Base-by-base conservation (phyloP, 192 early-diverging fungal species). In the Coemansia sp. region DNA sequence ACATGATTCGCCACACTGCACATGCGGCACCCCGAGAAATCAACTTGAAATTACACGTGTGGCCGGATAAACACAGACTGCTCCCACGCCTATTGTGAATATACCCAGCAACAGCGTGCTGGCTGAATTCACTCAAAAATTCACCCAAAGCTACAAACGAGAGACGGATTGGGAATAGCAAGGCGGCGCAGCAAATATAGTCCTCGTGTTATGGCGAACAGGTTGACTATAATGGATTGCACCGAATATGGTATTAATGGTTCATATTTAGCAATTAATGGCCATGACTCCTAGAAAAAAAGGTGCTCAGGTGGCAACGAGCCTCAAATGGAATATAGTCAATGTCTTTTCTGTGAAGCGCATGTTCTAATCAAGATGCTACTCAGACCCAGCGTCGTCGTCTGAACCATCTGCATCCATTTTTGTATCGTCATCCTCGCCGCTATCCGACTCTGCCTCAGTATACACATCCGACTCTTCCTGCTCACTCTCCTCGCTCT, bases 391-490 rank as follows among this genome's bases (percentile, higher is more conserved):
- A 2, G 54, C 29, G 27, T 57, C 55, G 20, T 41, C 55, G 11
- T 29, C 54, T 3, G 52, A 54, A 22, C n/a, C 13, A 19, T n/a
- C 47, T 19, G 19, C 47, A 2, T 16, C 47, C 47, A 49, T 54
- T 11, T 16, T 29, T 14, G 13, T 32, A 27, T 22, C 47, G 47
- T 8, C 47, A 49, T 49, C 53, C 3, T 49, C 18, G 47, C n/a
- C 53, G 29, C 14, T 19, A 19, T 35, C 48, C 19, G 62, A 22
- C 3, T 8, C 59, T 19, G 45, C 59, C 37, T 75, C 73, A 3
- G 47, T 59, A 14, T 65, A 61, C n/a, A 24, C 63, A 18, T 52
- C 64, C 10, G 48, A 58, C 11, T 69, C 68, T 47, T 64, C 72
- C 20, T 58, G 53, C 20, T 71, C 71, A 14, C 64, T 64, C 1